Conservation (phyloP, 2,329 filamentous ascomycete species). For the Phaeosphaeriaceae sp. region DNA sequence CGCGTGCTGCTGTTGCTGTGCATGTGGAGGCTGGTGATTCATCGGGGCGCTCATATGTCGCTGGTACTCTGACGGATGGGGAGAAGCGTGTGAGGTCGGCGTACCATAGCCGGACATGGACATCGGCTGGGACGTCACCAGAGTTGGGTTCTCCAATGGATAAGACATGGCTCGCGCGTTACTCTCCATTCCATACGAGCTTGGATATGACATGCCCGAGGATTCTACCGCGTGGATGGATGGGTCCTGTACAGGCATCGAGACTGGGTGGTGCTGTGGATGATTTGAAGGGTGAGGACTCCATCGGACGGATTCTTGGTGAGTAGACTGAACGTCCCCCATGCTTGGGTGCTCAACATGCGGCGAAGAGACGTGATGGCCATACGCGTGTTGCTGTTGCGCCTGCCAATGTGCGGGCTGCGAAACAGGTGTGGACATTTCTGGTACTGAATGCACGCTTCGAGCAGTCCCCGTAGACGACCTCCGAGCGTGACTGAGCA, state of each 20-base stretch:
- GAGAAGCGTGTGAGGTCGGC: conserved; percentile 45
- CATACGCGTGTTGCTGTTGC: conserved; percentile 43
- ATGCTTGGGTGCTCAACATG: conserved; percentile 42
- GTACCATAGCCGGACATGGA: conserved; percentile 47
- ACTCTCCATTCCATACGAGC: conserved; percentile 47
- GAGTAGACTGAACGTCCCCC: conserved; percentile 36
- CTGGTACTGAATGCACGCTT: conserved; percentile 46
- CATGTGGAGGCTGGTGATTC: conserved; percentile 38
- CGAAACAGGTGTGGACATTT: conserved; percentile 45
- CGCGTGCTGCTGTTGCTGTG: conserved; percentile 39
- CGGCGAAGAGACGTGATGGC: conserved; percentile 43
- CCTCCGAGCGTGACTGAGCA: conserved; percentile 47
- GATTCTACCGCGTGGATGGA: conserved; percentile 41
- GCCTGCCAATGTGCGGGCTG: conserved; percentile 47
- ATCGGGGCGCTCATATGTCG: conserved; percentile 47
- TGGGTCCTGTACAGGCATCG: conserved; percentile 42
- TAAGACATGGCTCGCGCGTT: conserved; percentile 49
- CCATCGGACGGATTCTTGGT: conserved; percentile 42
- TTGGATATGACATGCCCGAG: conserved; percentile 41
- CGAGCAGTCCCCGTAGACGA: conserved; percentile 48
- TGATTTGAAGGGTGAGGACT: conserved; percentile 42
- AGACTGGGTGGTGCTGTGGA: conserved; percentile 41
- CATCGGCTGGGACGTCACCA: conserved; percentile 47
- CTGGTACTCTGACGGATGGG: conserved; percentile 47
- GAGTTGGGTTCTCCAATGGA: conserved; percentile 45